Percentiles rank a stretch among this genome's conserved stretches.
Evolutionary conservation across 257 asterid species (phyloP).

Genomic region (Primulina eburnea): DNA sequence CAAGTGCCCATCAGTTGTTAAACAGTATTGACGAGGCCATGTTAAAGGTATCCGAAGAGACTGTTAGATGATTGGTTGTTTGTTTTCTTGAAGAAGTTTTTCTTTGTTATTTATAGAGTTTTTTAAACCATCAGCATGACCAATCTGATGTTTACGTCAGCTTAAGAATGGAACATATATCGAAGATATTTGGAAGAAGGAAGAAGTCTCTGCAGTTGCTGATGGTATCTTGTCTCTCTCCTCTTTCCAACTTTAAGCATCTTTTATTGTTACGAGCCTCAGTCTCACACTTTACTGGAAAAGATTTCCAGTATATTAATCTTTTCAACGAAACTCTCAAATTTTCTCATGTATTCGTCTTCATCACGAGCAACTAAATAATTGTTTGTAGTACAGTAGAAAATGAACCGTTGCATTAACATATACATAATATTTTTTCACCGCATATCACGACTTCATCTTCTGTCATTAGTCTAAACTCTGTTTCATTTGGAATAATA

Average conservation of each 20-base stretch:
- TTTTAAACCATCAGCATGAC: constrained; percentile 22
- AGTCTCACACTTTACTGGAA: not conserved
- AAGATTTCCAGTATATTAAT: not conserved
- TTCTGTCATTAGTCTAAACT: not conserved
- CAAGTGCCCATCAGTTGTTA: constrained; percentile 48
- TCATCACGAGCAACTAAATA: not conserved
- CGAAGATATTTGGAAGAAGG: constrained; percentile 52
- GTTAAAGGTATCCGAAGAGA: constrained; percentile 55
- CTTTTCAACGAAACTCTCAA: not conserved
- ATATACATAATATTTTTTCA: not conserved
- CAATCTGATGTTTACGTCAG: constrained; percentile 44
- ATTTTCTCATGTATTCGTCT: not conserved
- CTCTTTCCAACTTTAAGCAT: not conserved
- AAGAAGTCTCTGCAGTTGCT: constrained; percentile 27
- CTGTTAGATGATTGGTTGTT: constrained; percentile 31
- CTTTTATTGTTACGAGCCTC: too few relatives aligned
- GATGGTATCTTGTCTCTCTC: constrained; percentile 34
- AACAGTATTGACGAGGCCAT: constrained; percentile 46
- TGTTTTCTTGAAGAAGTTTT: constrained; percentile 24
- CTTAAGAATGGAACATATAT: constrained; percentile 49
- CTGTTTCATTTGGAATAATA: too few relatives aligned
- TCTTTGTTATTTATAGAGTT: constrained; percentile 20
- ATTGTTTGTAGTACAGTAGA: too few relatives aligned
- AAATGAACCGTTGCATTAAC: too few relatives aligned
- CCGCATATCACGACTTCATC: not conserved